Base-by-base conservation (phyloP, 768 basidiomycete species). In the Cystobasidium onofrii region DNA sequence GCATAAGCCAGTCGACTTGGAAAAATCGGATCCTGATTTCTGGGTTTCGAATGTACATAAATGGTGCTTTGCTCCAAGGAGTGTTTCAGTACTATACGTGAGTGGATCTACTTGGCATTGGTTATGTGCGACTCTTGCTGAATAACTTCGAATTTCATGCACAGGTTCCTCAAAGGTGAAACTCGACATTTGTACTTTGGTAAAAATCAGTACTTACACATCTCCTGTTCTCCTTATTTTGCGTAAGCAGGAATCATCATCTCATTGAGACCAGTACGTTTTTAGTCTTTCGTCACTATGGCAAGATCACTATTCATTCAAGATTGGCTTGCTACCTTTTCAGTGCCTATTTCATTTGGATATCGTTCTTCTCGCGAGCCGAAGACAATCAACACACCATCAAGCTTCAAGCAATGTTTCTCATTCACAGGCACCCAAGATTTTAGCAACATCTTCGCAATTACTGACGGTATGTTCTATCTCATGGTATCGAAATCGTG, bases 331-430 rank as follows among this genome's bases (percentile, higher is more conserved):
- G 39, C 39, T 86, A 25, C 13, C n/a, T 41, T 23, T 23, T 6
- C 54, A 71, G 69, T 71, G 31, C 69, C 69, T 13, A 71, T 55
- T 4, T 71, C 69, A 15, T 71, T 71, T 27, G 69, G 69, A 13
- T 71, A 1, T 90, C 89, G 0, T 75, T 77, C 1, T 83, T 88
- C 6, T 82, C 91, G 82, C 88, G 90, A 73, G 84, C 85, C 57
- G 66, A 77, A 3, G 82, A 83, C 15, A 78, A 78, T 20, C 86
- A 87, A 73, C 80, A 89, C 18, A 89, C 88, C 0, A 81, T 86
- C 20, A 87, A 84, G 76, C 23, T 61, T 73, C 76, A 23, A 52
- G 69, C 18, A 74, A 73, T 20, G 77, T 50, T 43, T 67, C 55
- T 2, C 74, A 66, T 36, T 55, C 33, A 71, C 50, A 20, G 69